phyloP scores from a whole-genome alignment of 768 basidiomycete species.

The Tricholoma bakamatsutake region DNA sequence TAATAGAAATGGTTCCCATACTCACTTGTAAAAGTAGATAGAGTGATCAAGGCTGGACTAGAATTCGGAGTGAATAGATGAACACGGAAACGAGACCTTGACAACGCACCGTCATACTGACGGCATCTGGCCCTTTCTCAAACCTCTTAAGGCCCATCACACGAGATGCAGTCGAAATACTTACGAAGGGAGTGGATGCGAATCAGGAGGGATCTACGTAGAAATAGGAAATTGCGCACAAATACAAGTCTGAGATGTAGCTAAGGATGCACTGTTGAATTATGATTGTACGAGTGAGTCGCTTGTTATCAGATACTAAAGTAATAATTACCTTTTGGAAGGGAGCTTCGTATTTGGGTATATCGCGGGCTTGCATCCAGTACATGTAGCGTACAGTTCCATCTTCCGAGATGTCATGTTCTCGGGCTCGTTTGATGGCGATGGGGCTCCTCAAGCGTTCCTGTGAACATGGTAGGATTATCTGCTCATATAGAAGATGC shows the following conservation, averaged over 20 bases:
- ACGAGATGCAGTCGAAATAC: slow-evolving; percentile 49
- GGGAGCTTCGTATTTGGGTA: slow-evolving; percentile 58
- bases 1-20: background rate
- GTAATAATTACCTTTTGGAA: slow-evolving; percentile 63
- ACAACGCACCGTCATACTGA: slow-evolving; percentile 57
- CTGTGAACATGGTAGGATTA: slow-evolving; percentile 27
- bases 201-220: background rate
- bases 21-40: slow-evolving; percentile 74
- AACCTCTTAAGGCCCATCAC: slow-evolving; percentile 49
- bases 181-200: slow-evolving; percentile 22
- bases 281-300: background rate
- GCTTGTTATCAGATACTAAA: background rate
- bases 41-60: slow-evolving; percentile 76
- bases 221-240: slow-evolving; percentile 41
- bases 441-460: slow-evolving; percentile 67
- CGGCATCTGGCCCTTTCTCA: slow-evolving; percentile 41
- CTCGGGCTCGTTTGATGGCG: slow-evolving; percentile 49
- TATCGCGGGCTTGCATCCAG: slow-evolving; percentile 75
- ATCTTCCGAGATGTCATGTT: slow-evolving; percentile 33
- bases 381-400: slow-evolving; percentile 55
- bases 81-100: background rate
- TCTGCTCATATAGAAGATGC: background rate
- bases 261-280: slow-evolving; percentile 61
- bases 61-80: slow-evolving; percentile 1
- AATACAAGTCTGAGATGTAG: slow-evolving; percentile 73